These are phyloP conservation scores for Drechmeria coniospora DNA, from an alignment of 2,329 filamentous ascomycete species.

Conservation along the genomic window DNA sequence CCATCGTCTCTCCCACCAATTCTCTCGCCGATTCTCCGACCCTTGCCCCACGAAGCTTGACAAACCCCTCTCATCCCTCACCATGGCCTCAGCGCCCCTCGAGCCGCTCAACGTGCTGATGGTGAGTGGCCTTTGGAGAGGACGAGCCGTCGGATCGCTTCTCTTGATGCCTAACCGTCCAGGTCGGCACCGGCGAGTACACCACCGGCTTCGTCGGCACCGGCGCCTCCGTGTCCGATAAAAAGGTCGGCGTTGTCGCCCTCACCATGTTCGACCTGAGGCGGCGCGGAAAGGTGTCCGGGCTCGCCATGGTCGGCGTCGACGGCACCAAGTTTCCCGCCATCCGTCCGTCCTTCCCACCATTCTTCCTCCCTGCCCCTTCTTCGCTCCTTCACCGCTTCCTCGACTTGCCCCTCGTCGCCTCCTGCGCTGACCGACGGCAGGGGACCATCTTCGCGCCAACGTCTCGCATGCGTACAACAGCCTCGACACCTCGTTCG, in stretches of 20 bases:
- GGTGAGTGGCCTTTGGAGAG: conserved; percentile 35
- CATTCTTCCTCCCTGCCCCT: too few relatives aligned
- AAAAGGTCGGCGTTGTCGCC: conserved; percentile 89
- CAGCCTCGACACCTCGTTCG: conserved; percentile 70
- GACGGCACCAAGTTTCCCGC: conserved; percentile 82
- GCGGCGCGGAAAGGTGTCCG: conserved; percentile 72
- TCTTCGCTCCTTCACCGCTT: too few relatives aligned
- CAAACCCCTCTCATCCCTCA: too few relatives aligned
- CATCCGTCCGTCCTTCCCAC: conserved; percentile 66
- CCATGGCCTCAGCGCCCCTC: too few relatives aligned
- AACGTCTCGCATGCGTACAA: conserved; percentile 87
- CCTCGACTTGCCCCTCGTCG: too few relatives aligned
- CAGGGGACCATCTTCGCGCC: conserved; percentile 67
- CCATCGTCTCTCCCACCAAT: too few relatives aligned
- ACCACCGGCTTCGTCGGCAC: conserved; percentile 87
- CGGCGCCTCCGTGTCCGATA: conserved; percentile 74
- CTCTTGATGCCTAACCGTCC: not conserved
- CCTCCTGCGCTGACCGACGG: conserved; percentile 2
- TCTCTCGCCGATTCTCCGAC: too few relatives aligned
- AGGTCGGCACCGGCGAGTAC: conserved; percentile 90
- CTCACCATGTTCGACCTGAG: conserved; percentile 81
- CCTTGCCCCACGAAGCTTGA: too few relatives aligned
- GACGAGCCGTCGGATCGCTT: not conserved
- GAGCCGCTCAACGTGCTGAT: conserved; percentile 53
- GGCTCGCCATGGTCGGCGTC: conserved; percentile 78